Evolutionary conservation across 2,329 filamentous ascomycete genomes (phyloP).

Genomic region (Monosporascus sp.): DNA sequence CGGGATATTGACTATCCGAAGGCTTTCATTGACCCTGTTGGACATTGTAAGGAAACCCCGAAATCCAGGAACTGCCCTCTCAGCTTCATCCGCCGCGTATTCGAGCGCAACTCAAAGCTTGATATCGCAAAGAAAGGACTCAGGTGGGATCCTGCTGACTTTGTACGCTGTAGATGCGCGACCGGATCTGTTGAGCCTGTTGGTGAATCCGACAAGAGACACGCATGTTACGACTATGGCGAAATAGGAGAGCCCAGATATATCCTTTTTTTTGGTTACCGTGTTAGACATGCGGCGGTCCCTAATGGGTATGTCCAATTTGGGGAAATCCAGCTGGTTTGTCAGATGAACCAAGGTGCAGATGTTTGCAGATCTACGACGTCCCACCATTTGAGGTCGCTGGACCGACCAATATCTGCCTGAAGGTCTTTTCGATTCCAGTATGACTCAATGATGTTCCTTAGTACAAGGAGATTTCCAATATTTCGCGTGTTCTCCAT

Average conservation of each 20-base stretch:
- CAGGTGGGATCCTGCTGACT: not conserved
- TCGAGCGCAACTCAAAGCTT: conserved; percentile 3
- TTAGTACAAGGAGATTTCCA: conserved; percentile 39
- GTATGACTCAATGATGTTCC: conserved; percentile 36
- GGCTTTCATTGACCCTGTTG: conserved; percentile 34
- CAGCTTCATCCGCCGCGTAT: not conserved
- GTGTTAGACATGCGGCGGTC: not conserved
- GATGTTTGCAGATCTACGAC: conserved; percentile 29
- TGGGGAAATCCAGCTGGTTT: not conserved
- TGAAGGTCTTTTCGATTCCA: conserved; percentile 42
- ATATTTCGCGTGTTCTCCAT: conserved; percentile 39
- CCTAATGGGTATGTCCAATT: not conserved
- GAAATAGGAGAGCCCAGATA: not conserved
- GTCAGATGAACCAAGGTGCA: conserved; percentile 31
- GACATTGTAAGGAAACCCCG: conserved; percentile 14
- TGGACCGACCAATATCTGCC: conserved; percentile 23
- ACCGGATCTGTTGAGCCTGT: conserved; percentile 35
- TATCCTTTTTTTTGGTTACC: not conserved
- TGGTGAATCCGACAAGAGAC: conserved; percentile 30
- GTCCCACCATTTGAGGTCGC: conserved; percentile 34
- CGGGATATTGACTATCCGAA: conserved; percentile 33
- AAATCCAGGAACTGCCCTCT: not conserved
- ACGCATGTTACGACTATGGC: conserved; percentile 14
- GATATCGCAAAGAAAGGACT: not conserved
- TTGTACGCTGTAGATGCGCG: conserved; percentile 22